Evolutionary conservation across 495 filamentous ascomycete genomes (phyloP).

Genomic region (Cryomyces minteri): DNA sequence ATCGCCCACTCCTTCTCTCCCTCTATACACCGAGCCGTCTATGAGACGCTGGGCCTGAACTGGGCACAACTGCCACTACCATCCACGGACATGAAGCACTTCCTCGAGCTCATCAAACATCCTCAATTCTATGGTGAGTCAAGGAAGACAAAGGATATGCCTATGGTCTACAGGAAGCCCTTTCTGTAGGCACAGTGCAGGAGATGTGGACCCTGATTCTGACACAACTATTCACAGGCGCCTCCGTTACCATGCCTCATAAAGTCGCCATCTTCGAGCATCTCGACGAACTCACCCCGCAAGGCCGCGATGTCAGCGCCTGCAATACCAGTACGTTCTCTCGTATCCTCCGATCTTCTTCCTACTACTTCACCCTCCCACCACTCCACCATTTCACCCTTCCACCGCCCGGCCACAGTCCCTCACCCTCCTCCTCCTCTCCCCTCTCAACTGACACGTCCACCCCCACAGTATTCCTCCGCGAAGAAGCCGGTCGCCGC

Average conservation of each 20-base stretch:
- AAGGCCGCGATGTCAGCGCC: slow-evolving; percentile 48
- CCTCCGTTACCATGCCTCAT: slow-evolving; percentile 58
- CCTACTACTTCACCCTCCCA: too few relatives aligned
- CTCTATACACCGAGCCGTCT: slow-evolving; percentile 47
- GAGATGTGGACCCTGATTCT: too few relatives aligned
- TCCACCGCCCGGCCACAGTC: too few relatives aligned
- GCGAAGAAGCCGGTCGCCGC: slow-evolving; percentile 24
- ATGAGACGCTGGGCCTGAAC: slow-evolving; percentile 34
- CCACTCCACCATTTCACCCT: too few relatives aligned
- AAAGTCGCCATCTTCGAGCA: slow-evolving; percentile 52
- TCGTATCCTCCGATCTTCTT: too few relatives aligned
- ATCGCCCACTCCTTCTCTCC: slow-evolving; percentile 54
- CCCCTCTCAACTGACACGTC: neutral
- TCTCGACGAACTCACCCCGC: slow-evolving; percentile 48
- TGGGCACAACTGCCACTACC: slow-evolving; percentile 43
- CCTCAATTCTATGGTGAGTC: slow-evolving; percentile 31
- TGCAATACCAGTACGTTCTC: slow-evolving; percentile 34
- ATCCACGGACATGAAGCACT: slow-evolving; percentile 31
- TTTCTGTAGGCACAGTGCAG: too few relatives aligned
- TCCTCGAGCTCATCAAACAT: slow-evolving; percentile 28
- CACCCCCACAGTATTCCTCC: slow-evolving; percentile 31
- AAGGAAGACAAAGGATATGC: too few relatives aligned
- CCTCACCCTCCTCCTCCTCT: neutral
- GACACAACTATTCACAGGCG: slow-evolving; percentile 16
- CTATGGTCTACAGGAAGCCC: too few relatives aligned